Evolutionary conservation across 768 basidiomycete species (phyloP).

Genomic region (Imleria badia): DNA sequence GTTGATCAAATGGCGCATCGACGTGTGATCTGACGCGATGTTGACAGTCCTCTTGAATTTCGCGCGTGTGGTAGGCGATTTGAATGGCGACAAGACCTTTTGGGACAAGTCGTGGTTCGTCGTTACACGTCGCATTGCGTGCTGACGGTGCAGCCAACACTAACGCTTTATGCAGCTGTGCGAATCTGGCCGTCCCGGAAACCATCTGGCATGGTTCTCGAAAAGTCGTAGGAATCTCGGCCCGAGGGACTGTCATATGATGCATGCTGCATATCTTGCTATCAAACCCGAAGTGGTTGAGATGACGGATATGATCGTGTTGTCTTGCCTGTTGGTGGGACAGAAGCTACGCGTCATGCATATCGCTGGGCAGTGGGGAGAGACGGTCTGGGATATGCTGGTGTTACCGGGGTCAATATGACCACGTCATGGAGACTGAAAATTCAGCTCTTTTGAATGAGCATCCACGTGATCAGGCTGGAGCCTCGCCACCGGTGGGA

Average conservation of each 20-base stretch:
- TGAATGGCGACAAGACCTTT: slow-evolving; percentile 7
- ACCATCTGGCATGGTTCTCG: slow-evolving; percentile 15
- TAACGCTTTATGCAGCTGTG: slow-evolving; percentile 1
- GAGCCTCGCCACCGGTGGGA: too few relatives aligned
- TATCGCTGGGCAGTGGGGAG: neutral
- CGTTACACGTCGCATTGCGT: neutral
- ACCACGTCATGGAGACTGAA: too few relatives aligned
- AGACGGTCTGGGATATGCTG: neutral
- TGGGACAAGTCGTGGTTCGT: slow-evolving; percentile 17
- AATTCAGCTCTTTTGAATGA: too few relatives aligned
- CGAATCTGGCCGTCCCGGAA: slow-evolving; percentile 3
- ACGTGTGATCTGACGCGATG: neutral
- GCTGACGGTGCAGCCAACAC: neutral
- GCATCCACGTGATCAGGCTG: too few relatives aligned
- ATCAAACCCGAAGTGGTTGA: slow-evolving; percentile 13
- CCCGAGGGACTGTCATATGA: too few relatives aligned
- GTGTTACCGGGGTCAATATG: neutral
- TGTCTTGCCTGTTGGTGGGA: slow-evolving; percentile 21
- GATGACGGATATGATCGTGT: slow-evolving; percentile 16
- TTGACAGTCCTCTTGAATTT: slow-evolving; percentile 13
- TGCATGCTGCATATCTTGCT: slow-evolving; percentile 3
- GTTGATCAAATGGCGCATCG: neutral
- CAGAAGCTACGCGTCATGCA: slow-evolving; percentile 4
- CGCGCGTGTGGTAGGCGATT: slow-evolving; percentile 5
- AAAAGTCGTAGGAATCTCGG: neutral